Base-by-base conservation (phyloP, 148 eudicot species). In the Camellia japonica region DNA sequence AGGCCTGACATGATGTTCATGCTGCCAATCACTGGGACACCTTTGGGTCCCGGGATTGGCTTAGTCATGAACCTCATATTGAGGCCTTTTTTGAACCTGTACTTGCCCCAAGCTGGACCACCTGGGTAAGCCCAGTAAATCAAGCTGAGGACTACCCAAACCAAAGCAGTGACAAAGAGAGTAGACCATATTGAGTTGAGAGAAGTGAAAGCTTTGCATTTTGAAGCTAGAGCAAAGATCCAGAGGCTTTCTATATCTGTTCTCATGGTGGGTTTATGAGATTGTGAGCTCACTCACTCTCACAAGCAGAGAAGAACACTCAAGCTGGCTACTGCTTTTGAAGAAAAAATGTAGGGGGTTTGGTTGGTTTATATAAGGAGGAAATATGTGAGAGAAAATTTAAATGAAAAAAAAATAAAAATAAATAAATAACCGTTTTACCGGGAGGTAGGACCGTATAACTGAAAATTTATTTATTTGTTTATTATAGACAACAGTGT, bases 41-140 rank as follows among this genome's bases (percentile, higher is more conserved):
- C 97, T 19, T 80, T 83, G 0, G 97, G 97, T 2, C 95, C 97
- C 2, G 90, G 92, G 9, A 89, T 87, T 74, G 85, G 70, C 10
- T 16, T 18, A 18, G 16, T 74, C 71, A 13, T 47, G 43, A 67
- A 7, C 0, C 20, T 5, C 18, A 42, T 0, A 15, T 6, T 18
- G 30, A 68, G 11, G 8, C 71, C 62, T 20, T 77, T 81, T 38
- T 58, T 75, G 42, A 79, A 80, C 59, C 76, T 16, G 72, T 86
- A 81, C 61, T 84, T 91, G 3, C 94, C 94, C 98, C 97, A 94
- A 30, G 98, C 97, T 0, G 98, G 93, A 4, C 98, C 98, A 0
- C 94, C 96, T 0, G 89, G 93, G 72, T 87, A 88, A 60, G 87
- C 80, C 98, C 98, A 94, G 85, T 81, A 80, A 23, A 90, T 43